A percentile compares a stretch with the other conserved stretches of the same genome.
Conservation (phyloP, 352 stramenopile genomes). For the Globisporangium canariense region DNA sequence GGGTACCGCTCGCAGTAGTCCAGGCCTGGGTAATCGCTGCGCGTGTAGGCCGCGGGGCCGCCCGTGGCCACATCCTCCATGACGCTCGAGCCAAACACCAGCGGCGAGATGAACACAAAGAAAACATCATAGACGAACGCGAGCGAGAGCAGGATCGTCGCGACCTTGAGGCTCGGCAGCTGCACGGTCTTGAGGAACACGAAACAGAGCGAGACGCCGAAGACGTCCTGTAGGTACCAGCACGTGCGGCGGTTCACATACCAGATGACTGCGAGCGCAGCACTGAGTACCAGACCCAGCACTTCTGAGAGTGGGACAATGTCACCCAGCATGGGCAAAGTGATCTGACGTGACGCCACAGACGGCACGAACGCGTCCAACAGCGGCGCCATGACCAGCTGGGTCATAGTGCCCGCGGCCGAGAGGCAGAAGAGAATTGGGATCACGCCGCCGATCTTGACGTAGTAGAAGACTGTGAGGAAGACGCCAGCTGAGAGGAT, state of each 20-base stretch:
- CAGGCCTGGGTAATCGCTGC: slow-evolving; percentile 61
- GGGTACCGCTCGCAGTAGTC: slow-evolving; percentile 79
- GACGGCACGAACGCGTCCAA: slow-evolving; percentile 33
- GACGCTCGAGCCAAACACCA: slow-evolving; percentile 84
- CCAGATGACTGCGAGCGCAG: slow-evolving; percentile 46
- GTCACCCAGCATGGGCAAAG: slow-evolving; percentile 34
- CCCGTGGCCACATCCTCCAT: slow-evolving; percentile 94
- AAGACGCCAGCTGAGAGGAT: slow-evolving; percentile 57
- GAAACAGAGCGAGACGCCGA: slow-evolving; percentile 92
- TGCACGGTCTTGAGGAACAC: slow-evolving; percentile 90
- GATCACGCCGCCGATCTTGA: slow-evolving; percentile 54
- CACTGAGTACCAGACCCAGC: slow-evolving; percentile 35
- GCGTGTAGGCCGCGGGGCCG: slow-evolving; percentile 67
- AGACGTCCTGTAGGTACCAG: slow-evolving; percentile 91
- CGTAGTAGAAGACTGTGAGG: slow-evolving; percentile 69
- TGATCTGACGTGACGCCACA: slow-evolving; percentile 33
- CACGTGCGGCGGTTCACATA: slow-evolving; percentile 56
- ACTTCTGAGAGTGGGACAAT: slow-evolving; percentile 46
- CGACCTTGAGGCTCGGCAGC: slow-evolving; percentile 90
- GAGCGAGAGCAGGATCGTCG: slow-evolving; percentile 84
- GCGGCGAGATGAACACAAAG: slow-evolving; percentile 93
- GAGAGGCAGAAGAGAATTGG: slow-evolving; percentile 72
- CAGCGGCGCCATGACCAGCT: slow-evolving; percentile 46
- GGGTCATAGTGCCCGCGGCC: slow-evolving; percentile 40
- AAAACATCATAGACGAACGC: slow-evolving; percentile 96